Evolutionary conservation across 2,329 filamentous ascomycete species (phyloP).

Genomic region (Tricladium varicosporioides): DNA sequence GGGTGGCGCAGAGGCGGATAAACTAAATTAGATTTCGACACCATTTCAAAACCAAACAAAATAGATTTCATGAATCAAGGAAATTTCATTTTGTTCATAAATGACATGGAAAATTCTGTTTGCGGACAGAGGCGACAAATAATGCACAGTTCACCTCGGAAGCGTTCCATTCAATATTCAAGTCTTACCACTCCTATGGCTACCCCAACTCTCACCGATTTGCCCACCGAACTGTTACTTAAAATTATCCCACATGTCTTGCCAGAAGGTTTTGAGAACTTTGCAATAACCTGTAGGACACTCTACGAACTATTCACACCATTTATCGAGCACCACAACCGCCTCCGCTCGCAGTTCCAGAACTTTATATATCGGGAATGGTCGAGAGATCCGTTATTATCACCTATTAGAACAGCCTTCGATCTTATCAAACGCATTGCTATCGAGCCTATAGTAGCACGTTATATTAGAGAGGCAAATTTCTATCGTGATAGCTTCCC

Average conservation of each 20-base stretch:
- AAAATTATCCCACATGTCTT: conserved; percentile 9
- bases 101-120: too few relatives aligned
- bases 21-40: too few relatives aligned
- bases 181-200: too few relatives aligned
- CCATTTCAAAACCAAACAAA: too few relatives aligned
- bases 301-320: conserved; percentile 9
- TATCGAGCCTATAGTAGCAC: conserved; percentile 10
- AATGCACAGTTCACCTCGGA: too few relatives aligned
- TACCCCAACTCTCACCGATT: neutral
- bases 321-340: conserved; percentile 8
- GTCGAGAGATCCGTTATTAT: neutral
- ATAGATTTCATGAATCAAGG: too few relatives aligned
- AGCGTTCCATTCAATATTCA: too few relatives aligned
- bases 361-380: conserved; percentile 2
- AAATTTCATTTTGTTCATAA: too few relatives aligned
- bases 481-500: conserved; percentile 4
- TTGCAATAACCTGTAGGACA: conserved; percentile 10
- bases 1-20: too few relatives aligned
- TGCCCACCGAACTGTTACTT: conserved; percentile 9
- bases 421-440: conserved; percentile 9
- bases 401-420: conserved; percentile 1
- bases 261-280: conserved; percentile 11
- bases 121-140: too few relatives aligned
- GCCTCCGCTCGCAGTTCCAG: conserved; percentile 4
- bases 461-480: conserved; percentile 10